Evolutionary conservation across 306 rosid genomes (phyloP), one percentile per base, ranked within the genome.

Genomic region (Gastrolobium villosum): DNA sequence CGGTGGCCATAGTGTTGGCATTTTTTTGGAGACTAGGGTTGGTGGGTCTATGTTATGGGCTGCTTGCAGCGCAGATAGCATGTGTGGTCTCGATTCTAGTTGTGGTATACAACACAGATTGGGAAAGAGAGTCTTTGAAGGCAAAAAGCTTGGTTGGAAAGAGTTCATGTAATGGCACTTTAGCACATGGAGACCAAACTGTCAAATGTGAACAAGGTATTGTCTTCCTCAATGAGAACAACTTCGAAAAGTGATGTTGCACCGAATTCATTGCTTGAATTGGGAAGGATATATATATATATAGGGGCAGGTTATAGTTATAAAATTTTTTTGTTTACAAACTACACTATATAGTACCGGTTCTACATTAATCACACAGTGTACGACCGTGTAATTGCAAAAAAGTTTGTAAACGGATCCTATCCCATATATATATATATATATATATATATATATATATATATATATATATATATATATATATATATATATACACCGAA

Each of bases 21-120:
- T 88, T 90, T 77, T 72, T 83, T 61, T 85, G 84, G 82, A 45
- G 72, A 50, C 53, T 83, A 60, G 93, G 90, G 72, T 79, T 90
- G 66, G 88, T 86, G 89, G 92, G 95, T 10, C 81, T 90, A 1
- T 90, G 95, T 40, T 90, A 90, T 72, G 95, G 95, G 37, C 74
- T 90, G 32, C 43, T 90, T 20, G 91, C 90, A 15, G 93, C 95
- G 14, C 95, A 90, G 39, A 72, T 88, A 30, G 88, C 88, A 5
- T 90, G 92, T 75, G 89, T 87, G 9, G 70, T 87, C 14, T 86
- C 91, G 3, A 79, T 88, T 72, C 72, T 90, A 1, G 48, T 76
- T 34, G 95, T 85, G 77, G 84, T 90, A 35, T 84, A 70, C 35
- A 49, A 79, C 36, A 90, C 95, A 4, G 91, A 90, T 82, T 90